Evolutionary conservation across 2,329 filamentous ascomycete species (phyloP), one percentile per base, ranked within the genome.

Genomic region (Blastomyces parvus): DNA sequence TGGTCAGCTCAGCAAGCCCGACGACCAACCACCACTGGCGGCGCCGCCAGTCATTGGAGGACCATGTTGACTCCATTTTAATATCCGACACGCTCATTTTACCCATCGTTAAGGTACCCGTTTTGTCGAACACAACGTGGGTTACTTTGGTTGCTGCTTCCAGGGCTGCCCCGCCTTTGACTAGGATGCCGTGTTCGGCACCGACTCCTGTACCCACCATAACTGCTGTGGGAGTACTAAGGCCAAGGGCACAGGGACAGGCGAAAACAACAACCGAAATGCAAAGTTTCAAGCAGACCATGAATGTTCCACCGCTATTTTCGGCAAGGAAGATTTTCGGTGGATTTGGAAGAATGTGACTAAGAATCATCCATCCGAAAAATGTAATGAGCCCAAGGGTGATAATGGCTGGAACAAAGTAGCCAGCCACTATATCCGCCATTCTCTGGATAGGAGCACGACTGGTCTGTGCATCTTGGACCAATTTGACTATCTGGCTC

Each of bases 161-260:
- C 3, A 99, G 81, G 38, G 92, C 91, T 50, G 90, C 92, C 63
- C 94, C 94, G 62, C 94, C 93, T 78, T 99, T 99, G 74, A 97
- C 91, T n/a, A 99, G 81, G 69, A 99, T 99, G 30, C 94, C 94
- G 69, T 96, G 88, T 76, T 97, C 90, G 2, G 94, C 94, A 60
- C 94, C 94, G 40, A 97, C 87, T 64, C 94, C 94, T n/a, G 94
- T 97, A 53, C 94, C 94, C 38, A 99, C 94, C 94, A 99, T 97
- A 73, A 99, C 92, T 2, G 94, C 94, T 0, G 94, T 99, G 2
- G 94, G 94, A 1, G 94, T 97, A 30, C 91, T 92, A 22, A 99
- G 83, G 63, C 94, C 94, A n/a, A 99, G 85, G 0, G 94, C 94
- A 73, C 94, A 99, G 22, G 94, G 94, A 72, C 94, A 99, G 4